These are phyloP conservation scores for Plantago elongata DNA, from an alignment of 257 asterid genomes.

Conservation along the genomic window DNA sequence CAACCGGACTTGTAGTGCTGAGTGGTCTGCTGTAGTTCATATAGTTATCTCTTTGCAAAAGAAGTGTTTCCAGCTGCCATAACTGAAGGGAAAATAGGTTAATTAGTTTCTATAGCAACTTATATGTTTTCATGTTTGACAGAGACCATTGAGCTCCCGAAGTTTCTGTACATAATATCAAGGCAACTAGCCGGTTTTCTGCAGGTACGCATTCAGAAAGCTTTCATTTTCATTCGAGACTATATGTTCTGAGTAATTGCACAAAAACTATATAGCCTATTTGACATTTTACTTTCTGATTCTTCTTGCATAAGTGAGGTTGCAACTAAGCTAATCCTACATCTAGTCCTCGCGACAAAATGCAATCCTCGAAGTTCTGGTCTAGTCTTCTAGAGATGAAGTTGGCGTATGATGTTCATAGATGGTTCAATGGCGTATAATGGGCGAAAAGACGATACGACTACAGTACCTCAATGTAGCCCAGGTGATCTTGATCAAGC, in stretches of 20 bases:
- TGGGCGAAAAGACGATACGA: background rate
- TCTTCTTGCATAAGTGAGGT: background rate
- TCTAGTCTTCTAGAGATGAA: background rate
- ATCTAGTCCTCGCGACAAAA: background rate
- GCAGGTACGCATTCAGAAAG: no score
- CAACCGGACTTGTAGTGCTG: conserved; percentile 50
- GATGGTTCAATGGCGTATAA: background rate
- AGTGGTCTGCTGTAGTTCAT: conserved; percentile 86
- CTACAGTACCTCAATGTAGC: conserved; percentile 75
- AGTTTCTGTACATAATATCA: no score
- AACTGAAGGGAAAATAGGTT: conserved; percentile 33
- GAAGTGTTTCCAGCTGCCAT: conserved; percentile 91
- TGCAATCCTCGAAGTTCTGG: background rate
- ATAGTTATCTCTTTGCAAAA: conserved; percentile 69
- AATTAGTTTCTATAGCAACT: background rate
- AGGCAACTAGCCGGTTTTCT: no score
- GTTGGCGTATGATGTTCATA: background rate
- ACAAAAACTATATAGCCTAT: background rate
- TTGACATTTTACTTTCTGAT: background rate
- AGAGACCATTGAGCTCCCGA: no score
- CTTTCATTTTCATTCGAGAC: no score
- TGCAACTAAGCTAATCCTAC: background rate
- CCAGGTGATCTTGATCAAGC: conserved; percentile 75
- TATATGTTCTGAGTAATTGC: no score
- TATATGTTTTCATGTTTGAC: no score